Conservation (phyloP, 805 yeast genomes). For the Nakazawaea ishiwadae region DNA sequence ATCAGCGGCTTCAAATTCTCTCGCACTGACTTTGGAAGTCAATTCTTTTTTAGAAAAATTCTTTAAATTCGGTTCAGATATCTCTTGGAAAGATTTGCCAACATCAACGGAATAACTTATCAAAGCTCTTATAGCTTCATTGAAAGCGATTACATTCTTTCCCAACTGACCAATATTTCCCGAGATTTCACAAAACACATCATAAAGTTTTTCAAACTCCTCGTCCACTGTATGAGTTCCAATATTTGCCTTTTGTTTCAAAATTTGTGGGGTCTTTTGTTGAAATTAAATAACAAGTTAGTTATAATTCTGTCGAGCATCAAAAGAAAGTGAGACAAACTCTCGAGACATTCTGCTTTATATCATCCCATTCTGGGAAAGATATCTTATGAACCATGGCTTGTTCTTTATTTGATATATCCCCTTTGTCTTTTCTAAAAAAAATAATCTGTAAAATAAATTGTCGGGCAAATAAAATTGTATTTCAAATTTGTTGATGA, state of each 20-base stretch:
- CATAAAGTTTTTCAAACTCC: constrained; percentile 25
- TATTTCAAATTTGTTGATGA: too few relatives aligned
- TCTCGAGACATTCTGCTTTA: constrained; percentile 20
- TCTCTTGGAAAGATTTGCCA: neutral
- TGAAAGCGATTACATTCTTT: constrained; percentile 13
- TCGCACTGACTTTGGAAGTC: neutral
- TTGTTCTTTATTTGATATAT: too few relatives aligned
- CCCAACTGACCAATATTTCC: constrained; percentile 14
- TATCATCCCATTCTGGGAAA: constrained; percentile 21
- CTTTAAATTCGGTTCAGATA: too few relatives aligned
- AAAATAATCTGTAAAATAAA: too few relatives aligned
- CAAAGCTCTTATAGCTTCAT: constrained; percentile 16
- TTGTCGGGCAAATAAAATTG: too few relatives aligned
- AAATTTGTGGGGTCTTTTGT: constrained; percentile 26
- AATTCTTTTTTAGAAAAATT: constrained; percentile 5
- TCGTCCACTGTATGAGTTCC: constrained; percentile 32
- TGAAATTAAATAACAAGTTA: too few relatives aligned
- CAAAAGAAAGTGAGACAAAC: too few relatives aligned
- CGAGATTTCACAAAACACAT: constrained; percentile 16
- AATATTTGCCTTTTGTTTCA: constrained; percentile 25
- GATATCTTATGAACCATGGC: too few relatives aligned
- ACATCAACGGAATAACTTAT: neutral
- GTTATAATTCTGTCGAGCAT: too few relatives aligned
- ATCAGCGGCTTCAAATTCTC: constrained; percentile 1
- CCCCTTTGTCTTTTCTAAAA: too few relatives aligned